Percentiles rank a stretch among this genome's conserved stretches.
Conservation (phyloP, 2,329 filamentous ascomycete genomes). For the Pyricularia pennisetigena region DNA sequence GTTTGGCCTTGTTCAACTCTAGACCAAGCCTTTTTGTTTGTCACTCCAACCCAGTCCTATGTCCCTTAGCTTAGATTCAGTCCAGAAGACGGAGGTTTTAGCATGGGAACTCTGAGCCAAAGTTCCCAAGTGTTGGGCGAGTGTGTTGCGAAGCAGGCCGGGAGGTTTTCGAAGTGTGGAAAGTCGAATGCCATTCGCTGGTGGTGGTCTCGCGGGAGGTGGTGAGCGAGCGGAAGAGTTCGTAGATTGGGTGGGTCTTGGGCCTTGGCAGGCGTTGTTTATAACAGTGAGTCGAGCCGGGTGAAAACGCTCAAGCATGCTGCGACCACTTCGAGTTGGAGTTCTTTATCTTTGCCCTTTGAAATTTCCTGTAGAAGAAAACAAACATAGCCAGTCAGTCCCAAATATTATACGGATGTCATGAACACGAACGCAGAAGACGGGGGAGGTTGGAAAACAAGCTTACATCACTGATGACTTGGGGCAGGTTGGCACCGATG, state of each 20-base stretch:
- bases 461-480: slow-evolving; percentile 66
- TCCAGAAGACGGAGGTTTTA: background rate
- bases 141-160: background rate
- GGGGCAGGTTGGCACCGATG: slow-evolving; percentile 85
- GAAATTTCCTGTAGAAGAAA: slow-evolving; percentile 54
- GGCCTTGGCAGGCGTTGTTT: slow-evolving; percentile 17
- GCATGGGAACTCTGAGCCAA: background rate
- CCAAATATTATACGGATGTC: background rate
- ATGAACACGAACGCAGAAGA: background rate
- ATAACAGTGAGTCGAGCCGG: slow-evolving; percentile 90
- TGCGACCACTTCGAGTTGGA: slow-evolving; percentile 94
- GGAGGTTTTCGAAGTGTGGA: background rate
- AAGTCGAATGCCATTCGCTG: background rate
- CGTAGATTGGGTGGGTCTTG: background rate
- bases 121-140: background rate
- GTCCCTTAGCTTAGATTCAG: too few relatives aligned
- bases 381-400: slow-evolving; percentile 7
- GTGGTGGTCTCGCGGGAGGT: background rate
- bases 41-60: background rate
- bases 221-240: background rate
- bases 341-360: slow-evolving; percentile 81
- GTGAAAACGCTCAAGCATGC: slow-evolving; percentile 97
- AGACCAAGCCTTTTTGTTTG: background rate
- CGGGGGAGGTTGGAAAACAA: background rate
- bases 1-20: background rate